These are phyloP conservation scores for Camellia lanceoleosa DNA, from an alignment of 148 eudicot genomes.

Conservation along the genomic window DNA sequence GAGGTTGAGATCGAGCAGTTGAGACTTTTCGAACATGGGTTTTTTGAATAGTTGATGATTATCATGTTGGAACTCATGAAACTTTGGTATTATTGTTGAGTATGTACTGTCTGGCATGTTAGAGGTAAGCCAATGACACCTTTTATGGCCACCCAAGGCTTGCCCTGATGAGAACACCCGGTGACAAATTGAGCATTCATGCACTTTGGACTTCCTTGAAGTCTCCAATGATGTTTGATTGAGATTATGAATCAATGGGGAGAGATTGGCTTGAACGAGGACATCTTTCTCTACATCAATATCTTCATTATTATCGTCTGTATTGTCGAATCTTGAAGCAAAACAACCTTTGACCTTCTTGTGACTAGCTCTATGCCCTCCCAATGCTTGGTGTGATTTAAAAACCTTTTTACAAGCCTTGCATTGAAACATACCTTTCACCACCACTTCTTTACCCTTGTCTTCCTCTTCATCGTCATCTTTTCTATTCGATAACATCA, in stretches of 20 bases:
- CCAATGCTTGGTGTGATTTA: conserved; percentile 67
- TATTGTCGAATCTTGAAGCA: conserved; percentile 39
- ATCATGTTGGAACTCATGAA: conserved; percentile 21
- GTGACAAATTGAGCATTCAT: conserved; percentile 37
- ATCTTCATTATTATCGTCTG: background rate
- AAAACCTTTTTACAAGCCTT: conserved; percentile 65
- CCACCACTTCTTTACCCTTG: background rate
- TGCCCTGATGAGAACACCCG: conserved; percentile 39
- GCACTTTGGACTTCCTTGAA: conserved; percentile 17
- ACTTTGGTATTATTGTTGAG: conserved; percentile 11
- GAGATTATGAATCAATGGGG: background rate
- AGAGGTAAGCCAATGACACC: conserved; percentile 36
- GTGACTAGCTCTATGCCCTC: conserved; percentile 81
- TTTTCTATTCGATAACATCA: conserved; percentile 15
- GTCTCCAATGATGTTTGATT: background rate
- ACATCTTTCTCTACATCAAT: conserved; percentile 5
- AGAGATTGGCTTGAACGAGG: background rate
- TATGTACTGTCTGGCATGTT: conserved; percentile 12
- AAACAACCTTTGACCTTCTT: conserved; percentile 65
- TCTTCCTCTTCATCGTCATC: conserved; percentile 31
- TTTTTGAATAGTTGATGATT: conserved; percentile 10
- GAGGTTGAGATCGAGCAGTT: conserved; percentile 32
- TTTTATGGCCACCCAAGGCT: conserved; percentile 44
- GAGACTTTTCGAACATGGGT: conserved; percentile 1
- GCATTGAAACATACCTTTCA: conserved; percentile 56